These are phyloP conservation scores for Mucor racemosus DNA, from an alignment of 371 early-diverging fungal genomes.

Conservation along the genomic window DNA sequence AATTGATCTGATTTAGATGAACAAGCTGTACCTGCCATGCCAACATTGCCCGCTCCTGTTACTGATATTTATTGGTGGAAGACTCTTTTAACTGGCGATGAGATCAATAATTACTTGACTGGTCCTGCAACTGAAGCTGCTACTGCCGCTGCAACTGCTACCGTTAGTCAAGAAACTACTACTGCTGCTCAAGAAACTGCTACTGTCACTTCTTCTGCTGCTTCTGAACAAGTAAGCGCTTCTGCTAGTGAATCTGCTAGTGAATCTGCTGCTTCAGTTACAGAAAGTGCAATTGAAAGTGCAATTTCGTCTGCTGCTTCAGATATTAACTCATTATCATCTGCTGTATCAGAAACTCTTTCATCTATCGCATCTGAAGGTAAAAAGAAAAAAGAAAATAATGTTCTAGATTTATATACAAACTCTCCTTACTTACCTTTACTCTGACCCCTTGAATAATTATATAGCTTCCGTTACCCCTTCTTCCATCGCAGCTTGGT, in stretches of 20 bases:
- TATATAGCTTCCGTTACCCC: constrained; percentile 3
- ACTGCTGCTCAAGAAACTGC: constrained; percentile 3
- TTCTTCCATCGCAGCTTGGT: constrained; percentile 16
- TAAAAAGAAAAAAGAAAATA: not conserved
- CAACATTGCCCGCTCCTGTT: constrained; percentile 17
- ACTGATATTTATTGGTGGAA: constrained; percentile 36
- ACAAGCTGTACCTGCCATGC: constrained; percentile 3
- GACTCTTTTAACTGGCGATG: constrained; percentile 20
- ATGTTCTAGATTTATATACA: not conserved
- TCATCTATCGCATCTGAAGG: constrained; percentile 7
- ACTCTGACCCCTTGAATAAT: not conserved
- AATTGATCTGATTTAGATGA: not conserved
- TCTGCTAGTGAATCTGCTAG: not conserved
- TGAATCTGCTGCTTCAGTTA: not conserved
- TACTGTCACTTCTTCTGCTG: not conserved
- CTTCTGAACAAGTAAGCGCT: constrained; percentile 1
- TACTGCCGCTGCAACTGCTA: constrained; percentile 5
- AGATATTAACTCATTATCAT: not conserved
- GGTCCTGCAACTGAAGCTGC: constrained; percentile 14
- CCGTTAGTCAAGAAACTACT: not conserved
- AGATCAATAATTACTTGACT: constrained; percentile 25
- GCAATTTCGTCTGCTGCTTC: constrained; percentile 6
- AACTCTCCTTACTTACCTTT: not conserved
- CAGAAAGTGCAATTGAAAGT: not conserved
- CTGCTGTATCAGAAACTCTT: not conserved